Conservation (phyloP, 2,329 filamentous ascomycete species). For the Colletotrichum sp. region DNA sequence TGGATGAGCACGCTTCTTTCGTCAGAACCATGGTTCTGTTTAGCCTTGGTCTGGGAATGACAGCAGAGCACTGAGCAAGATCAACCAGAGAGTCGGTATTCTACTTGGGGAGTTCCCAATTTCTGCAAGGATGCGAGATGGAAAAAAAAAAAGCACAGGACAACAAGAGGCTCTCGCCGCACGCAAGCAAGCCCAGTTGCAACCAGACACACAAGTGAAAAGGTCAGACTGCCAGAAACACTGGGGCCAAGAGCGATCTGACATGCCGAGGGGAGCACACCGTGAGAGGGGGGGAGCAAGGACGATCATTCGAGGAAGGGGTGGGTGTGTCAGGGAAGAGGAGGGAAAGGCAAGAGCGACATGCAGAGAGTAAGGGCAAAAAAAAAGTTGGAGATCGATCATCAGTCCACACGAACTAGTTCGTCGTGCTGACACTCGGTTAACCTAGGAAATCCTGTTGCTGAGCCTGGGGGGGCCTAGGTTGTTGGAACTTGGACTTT, state of each 20-base stretch:
- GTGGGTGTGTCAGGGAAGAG: neutral
- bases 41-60: neutral
- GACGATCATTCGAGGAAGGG: neutral
- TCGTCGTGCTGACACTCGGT: neutral
- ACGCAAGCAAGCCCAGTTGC: neutral
- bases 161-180: conserved; percentile 5
- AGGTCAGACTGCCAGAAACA: neutral
- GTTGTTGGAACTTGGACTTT: neutral
- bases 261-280: conserved; percentile 3
- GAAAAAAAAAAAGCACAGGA: conserved; percentile 7
- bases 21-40: neutral
- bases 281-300: neutral
- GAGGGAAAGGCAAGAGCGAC: neutral
- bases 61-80: neutral
- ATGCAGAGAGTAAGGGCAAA: neutral
- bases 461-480: neutral
- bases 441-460: neutral
- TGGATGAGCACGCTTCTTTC: neutral
- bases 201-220: neutral
- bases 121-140: conserved; percentile 5
- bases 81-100: neutral
- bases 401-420: conserved; percentile 2
- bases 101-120: neutral
- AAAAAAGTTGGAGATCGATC: neutral
- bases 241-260: neutral